Evolutionary conservation across 495 filamentous ascomycete genomes (phyloP).

Genomic region (Penicillium paradoxum): DNA sequence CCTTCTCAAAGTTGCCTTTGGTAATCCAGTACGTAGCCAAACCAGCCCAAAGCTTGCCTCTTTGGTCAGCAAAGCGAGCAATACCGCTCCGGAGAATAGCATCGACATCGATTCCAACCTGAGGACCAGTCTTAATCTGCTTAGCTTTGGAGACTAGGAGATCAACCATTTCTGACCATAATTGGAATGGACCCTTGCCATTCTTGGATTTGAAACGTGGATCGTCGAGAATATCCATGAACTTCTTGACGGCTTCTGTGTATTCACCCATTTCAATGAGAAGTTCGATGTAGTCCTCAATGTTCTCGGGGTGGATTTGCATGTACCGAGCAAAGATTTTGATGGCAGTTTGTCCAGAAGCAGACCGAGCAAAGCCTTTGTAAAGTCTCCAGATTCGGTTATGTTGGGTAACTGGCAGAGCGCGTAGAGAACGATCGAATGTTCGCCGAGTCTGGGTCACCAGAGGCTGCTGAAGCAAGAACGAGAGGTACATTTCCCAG

Average conservation of each 20-base stretch:
- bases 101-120: conserved; percentile 84
- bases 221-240: conserved; percentile 92
- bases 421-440: conserved; percentile 91
- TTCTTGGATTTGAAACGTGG: conserved; percentile 87
- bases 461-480: conserved; percentile 84
- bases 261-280: conserved; percentile 77
- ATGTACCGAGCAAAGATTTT: conserved; percentile 95
- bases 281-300: conserved; percentile 90
- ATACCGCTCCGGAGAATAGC: conserved; percentile 92
- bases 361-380: conserved; percentile 86
- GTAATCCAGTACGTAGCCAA: conserved; percentile 97
- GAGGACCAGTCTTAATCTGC: conserved; percentile 73
- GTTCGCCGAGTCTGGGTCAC: conserved; percentile 85
- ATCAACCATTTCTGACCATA: conserved; percentile 99
- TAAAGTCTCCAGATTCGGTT: conserved; percentile 95
- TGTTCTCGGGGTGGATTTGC: conserved; percentile 95
- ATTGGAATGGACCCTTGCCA: conserved; percentile 88
- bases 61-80: conserved; percentile 85
- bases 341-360: conserved; percentile 83
- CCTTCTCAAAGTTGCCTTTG: conserved; percentile 83
- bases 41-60: conserved; percentile 94
- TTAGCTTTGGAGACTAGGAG: conserved; percentile 86
- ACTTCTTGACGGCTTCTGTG: conserved; percentile 87
- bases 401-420: conserved; percentile 94
- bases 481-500: conserved; percentile 97